phyloP scores from a whole-genome alignment of 176 grass and related monocot species.

The Thinopyrum elongatum region DNA sequence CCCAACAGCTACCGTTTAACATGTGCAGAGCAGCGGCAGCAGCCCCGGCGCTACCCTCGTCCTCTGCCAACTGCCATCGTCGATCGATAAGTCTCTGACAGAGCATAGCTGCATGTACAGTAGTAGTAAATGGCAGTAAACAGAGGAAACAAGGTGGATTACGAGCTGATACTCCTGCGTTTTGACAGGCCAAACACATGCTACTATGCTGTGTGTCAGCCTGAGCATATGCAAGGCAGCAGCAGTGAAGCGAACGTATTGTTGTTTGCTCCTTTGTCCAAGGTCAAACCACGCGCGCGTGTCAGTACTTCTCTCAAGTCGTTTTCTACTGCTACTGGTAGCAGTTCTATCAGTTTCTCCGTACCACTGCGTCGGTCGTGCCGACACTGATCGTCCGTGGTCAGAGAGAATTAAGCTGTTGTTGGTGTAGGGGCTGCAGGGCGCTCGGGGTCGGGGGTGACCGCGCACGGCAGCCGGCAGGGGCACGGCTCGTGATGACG shows the following conservation, averaged over 20 bases:
- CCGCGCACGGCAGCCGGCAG: neutral
- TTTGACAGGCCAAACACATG: too few relatives aligned
- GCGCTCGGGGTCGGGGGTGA: neutral
- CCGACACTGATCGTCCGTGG: neutral
- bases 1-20: neutral
- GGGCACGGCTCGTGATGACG: conserved; percentile 16
- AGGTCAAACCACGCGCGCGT: conserved; percentile 28
- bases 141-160: neutral
- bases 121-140: neutral
- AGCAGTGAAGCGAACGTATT: neutral
- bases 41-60: neutral
- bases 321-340: neutral
- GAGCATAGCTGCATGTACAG: neutral
- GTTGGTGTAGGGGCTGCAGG: neutral
- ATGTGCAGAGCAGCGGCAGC: neutral
- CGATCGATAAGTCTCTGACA: neutral
- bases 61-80: neutral
- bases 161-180: too few relatives aligned
- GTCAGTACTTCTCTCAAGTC: neutral
- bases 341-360: too few relatives aligned
- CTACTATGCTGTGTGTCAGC: neutral
- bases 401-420: neutral
- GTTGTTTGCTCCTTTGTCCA: neutral
- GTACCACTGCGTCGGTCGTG: neutral
- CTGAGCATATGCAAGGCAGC: neutral